Base-by-base conservation (phyloP, 495 filamentous ascomycete species). In the Neurospora pannonica region DNA sequence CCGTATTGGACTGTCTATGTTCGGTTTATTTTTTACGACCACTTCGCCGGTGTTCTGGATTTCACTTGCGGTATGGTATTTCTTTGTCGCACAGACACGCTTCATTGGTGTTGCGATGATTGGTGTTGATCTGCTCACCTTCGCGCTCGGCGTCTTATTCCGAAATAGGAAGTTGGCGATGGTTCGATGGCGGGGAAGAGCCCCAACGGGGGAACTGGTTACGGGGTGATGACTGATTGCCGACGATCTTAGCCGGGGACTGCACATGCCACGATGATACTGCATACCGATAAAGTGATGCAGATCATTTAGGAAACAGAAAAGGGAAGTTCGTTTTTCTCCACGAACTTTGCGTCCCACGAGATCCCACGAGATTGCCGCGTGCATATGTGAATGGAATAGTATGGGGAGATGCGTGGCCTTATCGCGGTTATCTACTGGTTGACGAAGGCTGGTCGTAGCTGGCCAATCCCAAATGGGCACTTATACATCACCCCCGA, bases 331-430 rank as follows among this genome's bases (percentile, higher is more conserved):
- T 67, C 24, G 54, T 31, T 34, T 67, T 31, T 62, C 54, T 62
- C 24, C 54, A 62, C 54, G 17, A 24, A 21, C 5, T 62, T 62
- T 62, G 17, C 54, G 24, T 67, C 28, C 54, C 54, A 67, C 28
- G 28, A 54, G 43, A 31, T 67, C 28, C 54, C 54, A 31, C 5
- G 54, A 62, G 54, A 62, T 62, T 62, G 54, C 54, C 54, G 54
- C 54, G 5, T 62, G 54, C 54, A 62, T 62, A 13, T 7, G 48
- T 17, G 4, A 3, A 60, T 31, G 24, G 48, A 62, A 62, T 3
- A 67, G 54, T n/a, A 67, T 67, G 54, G 28, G 17, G 15, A 67
- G 54, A 67, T 67, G 54, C 78, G 78, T 78, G 78, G 70, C 15
- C 71, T 73, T 74, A 70, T 76, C 72, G 72, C 42, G 75, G 38